A percentile compares a stretch with the other conserved stretches of the same genome.
These are phyloP conservation scores for Eucalyptus sp. DNA, from an alignment of 345 rosid species.

Conservation along the genomic window DNA sequence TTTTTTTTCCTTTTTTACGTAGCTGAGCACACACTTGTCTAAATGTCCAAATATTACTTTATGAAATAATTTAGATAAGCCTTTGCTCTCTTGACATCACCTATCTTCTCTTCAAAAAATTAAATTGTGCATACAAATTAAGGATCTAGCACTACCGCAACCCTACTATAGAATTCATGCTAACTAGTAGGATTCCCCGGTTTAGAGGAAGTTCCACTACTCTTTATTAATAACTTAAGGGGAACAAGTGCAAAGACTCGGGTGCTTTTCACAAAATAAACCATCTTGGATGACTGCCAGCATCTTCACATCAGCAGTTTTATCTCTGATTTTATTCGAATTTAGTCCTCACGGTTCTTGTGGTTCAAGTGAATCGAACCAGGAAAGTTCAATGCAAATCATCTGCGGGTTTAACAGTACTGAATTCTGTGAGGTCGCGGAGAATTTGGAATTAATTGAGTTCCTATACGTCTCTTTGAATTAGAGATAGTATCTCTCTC, in stretches of 20 bases:
- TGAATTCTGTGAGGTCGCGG: neutral
- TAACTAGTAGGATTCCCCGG: neutral
- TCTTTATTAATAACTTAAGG: rapidly evolving
- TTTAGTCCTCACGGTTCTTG: neutral
- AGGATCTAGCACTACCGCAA: neutral
- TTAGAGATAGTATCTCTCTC: neutral
- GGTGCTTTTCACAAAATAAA: neutral
- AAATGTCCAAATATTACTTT: neutral
- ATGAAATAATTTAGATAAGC: neutral
- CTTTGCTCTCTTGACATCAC: neutral
- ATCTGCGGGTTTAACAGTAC: neutral
- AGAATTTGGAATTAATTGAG: neutral
- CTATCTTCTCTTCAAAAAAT: neutral
- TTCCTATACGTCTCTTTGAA: neutral
- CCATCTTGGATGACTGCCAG: neutral
- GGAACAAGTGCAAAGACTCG: neutral
- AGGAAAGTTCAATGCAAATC: neutral
- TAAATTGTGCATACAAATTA: neutral
- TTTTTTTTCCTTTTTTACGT: neutral
- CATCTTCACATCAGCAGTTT: neutral
- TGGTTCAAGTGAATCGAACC: neutral
- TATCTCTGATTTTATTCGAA: neutral
- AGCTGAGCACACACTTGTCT: neutral
- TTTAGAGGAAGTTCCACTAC: neutral
- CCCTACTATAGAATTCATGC: neutral